Percentiles rank a stretch among this genome's conserved stretches.
Evolutionary conservation across 2,329 filamentous ascomycete species (phyloP).

Genomic region (Aspergillus eucalypticola): DNA sequence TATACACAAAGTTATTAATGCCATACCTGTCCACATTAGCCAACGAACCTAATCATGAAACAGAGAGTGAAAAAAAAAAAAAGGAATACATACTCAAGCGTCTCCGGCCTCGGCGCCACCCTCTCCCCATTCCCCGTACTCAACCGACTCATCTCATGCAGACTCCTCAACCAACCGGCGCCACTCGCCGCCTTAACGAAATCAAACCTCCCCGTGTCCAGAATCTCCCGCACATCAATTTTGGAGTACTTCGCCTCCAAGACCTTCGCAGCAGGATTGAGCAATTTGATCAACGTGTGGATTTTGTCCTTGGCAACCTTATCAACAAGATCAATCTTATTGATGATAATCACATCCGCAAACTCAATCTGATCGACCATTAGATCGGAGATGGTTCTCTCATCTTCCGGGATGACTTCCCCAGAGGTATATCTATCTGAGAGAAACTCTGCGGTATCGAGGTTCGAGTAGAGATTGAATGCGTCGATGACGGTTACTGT

Average conservation of each 20-base stretch:
- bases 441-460: slow-evolving; percentile 68
- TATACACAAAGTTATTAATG: slow-evolving; percentile 70
- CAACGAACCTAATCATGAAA: too few relatives aligned
- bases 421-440: slow-evolving; percentile 61
- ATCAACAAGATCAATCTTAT: slow-evolving; percentile 67
- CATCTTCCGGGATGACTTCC: slow-evolving; percentile 66
- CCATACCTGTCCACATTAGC: slow-evolving; percentile 54
- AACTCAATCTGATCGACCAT: slow-evolving; percentile 80
- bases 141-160: slow-evolving; percentile 67
- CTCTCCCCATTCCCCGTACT: slow-evolving; percentile 57
- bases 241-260: slow-evolving; percentile 61
- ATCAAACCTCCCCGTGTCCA: slow-evolving; percentile 66
- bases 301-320: slow-evolving; percentile 51
- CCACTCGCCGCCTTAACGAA: slow-evolving; percentile 65
- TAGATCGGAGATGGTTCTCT: slow-evolving; percentile 71
- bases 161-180: slow-evolving; percentile 68
- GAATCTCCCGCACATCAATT: slow-evolving; percentile 62
- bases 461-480: slow-evolving; percentile 71
- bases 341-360: slow-evolving; percentile 70
- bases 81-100: slow-evolving; percentile 56
- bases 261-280: slow-evolving; percentile 68
- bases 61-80: too few relatives aligned
- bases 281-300: slow-evolving; percentile 55
- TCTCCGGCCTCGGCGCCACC: slow-evolving; percentile 68
- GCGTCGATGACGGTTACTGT: slow-evolving; percentile 73